Percentiles rank a stretch among this genome's conserved stretches.
phyloP scores from a whole-genome alignment of 1,284 basidiomycete species.

The Xanthoconium separans region DNA sequence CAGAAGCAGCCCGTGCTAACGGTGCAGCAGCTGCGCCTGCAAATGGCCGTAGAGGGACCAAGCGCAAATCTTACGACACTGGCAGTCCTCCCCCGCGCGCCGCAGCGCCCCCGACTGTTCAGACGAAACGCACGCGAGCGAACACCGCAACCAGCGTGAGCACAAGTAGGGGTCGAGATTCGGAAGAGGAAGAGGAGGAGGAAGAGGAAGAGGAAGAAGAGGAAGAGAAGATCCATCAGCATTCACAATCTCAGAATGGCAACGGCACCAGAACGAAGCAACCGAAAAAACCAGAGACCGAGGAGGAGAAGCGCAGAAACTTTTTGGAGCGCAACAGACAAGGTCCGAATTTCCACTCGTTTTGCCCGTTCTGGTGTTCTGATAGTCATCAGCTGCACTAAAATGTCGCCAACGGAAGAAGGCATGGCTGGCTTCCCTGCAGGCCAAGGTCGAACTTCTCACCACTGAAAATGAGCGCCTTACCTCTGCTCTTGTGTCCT shows the following conservation, averaged over 20 bases:
- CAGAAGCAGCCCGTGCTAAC: constrained; percentile 58
- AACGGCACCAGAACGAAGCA: constrained; percentile 27
- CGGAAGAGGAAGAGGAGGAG: constrained; percentile 47
- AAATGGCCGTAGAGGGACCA: constrained; percentile 55
- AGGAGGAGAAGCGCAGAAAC: constrained; percentile 93
- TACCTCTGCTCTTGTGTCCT: constrained; percentile 68
- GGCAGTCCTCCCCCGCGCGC: constrained; percentile 37
- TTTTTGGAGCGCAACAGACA: constrained; percentile 94
- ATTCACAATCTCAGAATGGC: constrained; percentile 9
- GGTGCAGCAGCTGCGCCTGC: constrained; percentile 22
- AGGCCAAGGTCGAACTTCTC: constrained; percentile 91
- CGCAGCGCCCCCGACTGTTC: constrained; percentile 18
- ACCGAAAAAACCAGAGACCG: constrained; percentile 82
- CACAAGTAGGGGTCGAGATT: constrained; percentile 27
- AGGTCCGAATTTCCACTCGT: constrained; percentile 49
- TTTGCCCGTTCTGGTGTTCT: constrained; percentile 4
- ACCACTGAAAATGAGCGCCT: constrained; percentile 94
- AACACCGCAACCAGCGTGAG: constrained; percentile 33
- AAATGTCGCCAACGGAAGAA: constrained; percentile 99
- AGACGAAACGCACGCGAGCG: constrained; percentile 49
- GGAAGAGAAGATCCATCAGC: constrained; percentile 32
- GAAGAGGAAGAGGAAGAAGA: constrained; percentile 54
- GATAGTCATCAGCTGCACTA: constrained; percentile 71
- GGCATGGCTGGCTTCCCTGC: constrained; percentile 92
- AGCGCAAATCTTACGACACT: constrained; percentile 63